Percentiles rank a stretch among this genome's conserved stretches.
Evolutionary conservation across 306 rosid genomes (phyloP).

Genomic region (Rosa chinensis): DNA sequence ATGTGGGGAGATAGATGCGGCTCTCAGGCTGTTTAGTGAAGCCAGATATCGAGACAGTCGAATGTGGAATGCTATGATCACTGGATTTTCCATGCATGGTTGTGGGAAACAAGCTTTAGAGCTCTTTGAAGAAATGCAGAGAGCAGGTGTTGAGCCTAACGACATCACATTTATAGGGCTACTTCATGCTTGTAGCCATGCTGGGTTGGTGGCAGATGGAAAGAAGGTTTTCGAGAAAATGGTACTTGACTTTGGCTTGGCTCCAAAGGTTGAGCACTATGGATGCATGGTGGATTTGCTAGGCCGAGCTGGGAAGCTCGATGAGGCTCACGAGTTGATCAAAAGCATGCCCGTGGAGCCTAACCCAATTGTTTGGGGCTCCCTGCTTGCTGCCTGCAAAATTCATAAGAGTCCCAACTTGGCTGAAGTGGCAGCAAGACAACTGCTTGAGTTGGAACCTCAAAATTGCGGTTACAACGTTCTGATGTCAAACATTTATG

Average conservation of each 20-base stretch:
- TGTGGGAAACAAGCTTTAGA: conserved; percentile 48
- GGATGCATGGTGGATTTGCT: conserved; percentile 74
- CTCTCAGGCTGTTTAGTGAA: conserved; percentile 36
- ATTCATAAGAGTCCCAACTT: conserved; percentile 43
- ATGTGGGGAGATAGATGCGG: conserved; percentile 60
- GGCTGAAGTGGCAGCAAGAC: conserved; percentile 58
- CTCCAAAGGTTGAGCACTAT: conserved; percentile 60
- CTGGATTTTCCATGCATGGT: conserved; percentile 71
- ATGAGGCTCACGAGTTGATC: conserved; percentile 47
- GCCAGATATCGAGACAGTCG: conserved; percentile 34
- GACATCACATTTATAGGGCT: conserved; percentile 48
- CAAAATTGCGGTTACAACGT: conserved; percentile 49
- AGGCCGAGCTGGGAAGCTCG: conserved; percentile 57
- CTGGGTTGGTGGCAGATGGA: conserved; percentile 55
- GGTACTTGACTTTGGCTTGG: conserved; percentile 40
- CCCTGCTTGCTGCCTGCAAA: conserved; percentile 65
- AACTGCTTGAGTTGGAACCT: conserved; percentile 56
- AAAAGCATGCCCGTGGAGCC: conserved; percentile 59
- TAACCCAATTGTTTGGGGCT: conserved; percentile 51
- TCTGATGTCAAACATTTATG: conserved; percentile 69
- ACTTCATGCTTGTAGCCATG: conserved; percentile 71
- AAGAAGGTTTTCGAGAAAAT: conserved; percentile 45
- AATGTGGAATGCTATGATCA: conserved; percentile 69
- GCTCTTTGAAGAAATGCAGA: conserved; percentile 49
- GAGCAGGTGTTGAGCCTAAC: conserved; percentile 40